Percentiles rank a stretch among this genome's conserved stretches.
Evolutionary conservation across 176 grass and related monocot species (phyloP).

Genomic region (Musa acuminata): DNA sequence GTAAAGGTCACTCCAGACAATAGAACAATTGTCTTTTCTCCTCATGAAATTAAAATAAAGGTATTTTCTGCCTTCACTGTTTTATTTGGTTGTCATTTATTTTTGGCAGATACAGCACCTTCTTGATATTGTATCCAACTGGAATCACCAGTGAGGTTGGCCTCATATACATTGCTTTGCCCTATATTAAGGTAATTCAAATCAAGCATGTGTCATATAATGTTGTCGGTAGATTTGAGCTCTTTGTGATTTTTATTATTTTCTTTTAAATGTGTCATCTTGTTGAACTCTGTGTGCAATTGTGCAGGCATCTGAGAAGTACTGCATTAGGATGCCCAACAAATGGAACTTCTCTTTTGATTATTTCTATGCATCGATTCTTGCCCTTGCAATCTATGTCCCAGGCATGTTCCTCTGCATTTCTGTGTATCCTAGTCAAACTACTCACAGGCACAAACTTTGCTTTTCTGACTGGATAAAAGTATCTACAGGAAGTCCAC

Average conservation of each 20-base stretch:
- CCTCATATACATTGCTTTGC: constrained; percentile 39
- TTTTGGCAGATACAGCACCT: constrained; percentile 39
- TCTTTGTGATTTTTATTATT: too few relatives aligned
- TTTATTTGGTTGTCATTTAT: background rate
- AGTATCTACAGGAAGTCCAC: constrained; percentile 33
- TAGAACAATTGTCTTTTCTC: background rate
- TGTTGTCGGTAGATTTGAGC: too few relatives aligned
- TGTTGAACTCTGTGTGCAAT: background rate
- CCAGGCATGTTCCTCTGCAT: constrained; percentile 13
- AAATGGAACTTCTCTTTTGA: constrained; percentile 26
- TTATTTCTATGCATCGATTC: constrained; percentile 17
- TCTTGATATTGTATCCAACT: constrained; percentile 43
- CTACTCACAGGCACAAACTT: background rate
- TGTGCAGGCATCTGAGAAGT: constrained; percentile 24
- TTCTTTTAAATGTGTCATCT: background rate
- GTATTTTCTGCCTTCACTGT: background rate
- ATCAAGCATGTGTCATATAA: background rate
- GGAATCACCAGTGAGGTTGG: constrained; percentile 49
- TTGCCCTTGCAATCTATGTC: constrained; percentile 21
- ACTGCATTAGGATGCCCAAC: constrained; percentile 31
- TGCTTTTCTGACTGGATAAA: background rate
- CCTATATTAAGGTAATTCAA: constrained; percentile 34
- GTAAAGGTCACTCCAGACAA: constrained; percentile 7
- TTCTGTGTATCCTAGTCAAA: constrained; percentile 4
- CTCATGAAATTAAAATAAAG: background rate